Evolutionary conservation across 306 rosid genomes (phyloP).

Genomic region (Fragaria iinumae): DNA sequence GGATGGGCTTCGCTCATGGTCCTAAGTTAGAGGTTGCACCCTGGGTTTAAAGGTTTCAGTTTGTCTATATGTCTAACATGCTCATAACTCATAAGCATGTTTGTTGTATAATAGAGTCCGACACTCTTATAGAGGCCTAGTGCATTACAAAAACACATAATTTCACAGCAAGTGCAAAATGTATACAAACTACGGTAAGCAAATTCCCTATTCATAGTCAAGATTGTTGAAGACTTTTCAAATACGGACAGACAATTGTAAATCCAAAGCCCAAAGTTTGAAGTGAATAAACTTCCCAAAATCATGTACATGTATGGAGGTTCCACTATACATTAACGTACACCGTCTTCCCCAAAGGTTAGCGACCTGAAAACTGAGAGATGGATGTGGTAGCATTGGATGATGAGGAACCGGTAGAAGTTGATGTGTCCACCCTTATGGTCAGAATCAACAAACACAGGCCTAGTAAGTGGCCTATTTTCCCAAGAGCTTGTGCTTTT

Average conservation of each 20-base stretch:
- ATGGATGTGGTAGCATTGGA: slow-evolving; percentile 61
- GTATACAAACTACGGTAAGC: background rate
- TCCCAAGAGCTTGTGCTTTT: slow-evolving; percentile 37
- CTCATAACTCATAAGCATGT: too few relatives aligned
- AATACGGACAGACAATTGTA: background rate
- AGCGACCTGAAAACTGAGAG: slow-evolving; percentile 42
- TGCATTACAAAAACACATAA: too few relatives aligned
- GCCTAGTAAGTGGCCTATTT: slow-evolving; percentile 44
- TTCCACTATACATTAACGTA: background rate
- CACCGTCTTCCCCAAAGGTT: background rate
- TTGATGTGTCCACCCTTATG: slow-evolving; percentile 35
- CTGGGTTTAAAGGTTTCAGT: too few relatives aligned
- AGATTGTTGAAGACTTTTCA: background rate
- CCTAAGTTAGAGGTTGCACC: too few relatives aligned
- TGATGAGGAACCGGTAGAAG: slow-evolving; percentile 46
- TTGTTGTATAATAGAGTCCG: too few relatives aligned
- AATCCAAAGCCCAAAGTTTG: too few relatives aligned
- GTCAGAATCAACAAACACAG: slow-evolving; percentile 50
- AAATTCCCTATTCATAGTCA: background rate
- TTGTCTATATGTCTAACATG: too few relatives aligned
- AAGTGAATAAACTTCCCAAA: background rate
- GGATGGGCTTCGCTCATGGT: too few relatives aligned
- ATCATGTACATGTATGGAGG: background rate
- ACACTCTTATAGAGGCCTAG: too few relatives aligned
- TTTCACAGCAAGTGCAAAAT: too few relatives aligned